Percentiles rank a stretch among this genome's conserved stretches.
phyloP scores from a whole-genome alignment of 2,329 filamentous ascomycete genomes.

The Aspergillus sclerotialis region DNA sequence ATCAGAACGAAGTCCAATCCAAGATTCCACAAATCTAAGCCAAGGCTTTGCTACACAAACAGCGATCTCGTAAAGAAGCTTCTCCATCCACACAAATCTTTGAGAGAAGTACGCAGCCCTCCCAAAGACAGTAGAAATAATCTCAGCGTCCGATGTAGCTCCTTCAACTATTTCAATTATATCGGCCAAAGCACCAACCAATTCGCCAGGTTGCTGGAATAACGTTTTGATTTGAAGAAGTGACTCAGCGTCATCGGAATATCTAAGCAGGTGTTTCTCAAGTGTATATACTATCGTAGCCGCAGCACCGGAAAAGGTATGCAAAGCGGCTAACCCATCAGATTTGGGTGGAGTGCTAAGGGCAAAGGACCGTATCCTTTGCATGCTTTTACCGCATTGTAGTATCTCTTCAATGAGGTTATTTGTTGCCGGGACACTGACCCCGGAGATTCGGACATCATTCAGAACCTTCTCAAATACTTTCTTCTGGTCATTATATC shows the following conservation, averaged over 20 bases:
- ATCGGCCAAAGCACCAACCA: conserved; percentile 28
- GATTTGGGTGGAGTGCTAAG: conserved; percentile 17
- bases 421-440: conserved; percentile 39
- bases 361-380: conserved; percentile 29
- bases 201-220: conserved; percentile 32
- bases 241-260: conserved; percentile 20
- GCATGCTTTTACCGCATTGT: conserved; percentile 31
- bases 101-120: conserved; percentile 60
- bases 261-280: conserved; percentile 26
- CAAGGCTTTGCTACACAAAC: conserved; percentile 58
- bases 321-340: conserved; percentile 24
- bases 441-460: conserved; percentile 44
- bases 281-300: conserved; percentile 31
- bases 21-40: conserved; percentile 61
- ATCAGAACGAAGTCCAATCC: conserved; percentile 64
- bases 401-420: conserved; percentile 23
- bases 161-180: conserved; percentile 41
- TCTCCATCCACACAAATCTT: conserved; percentile 53
- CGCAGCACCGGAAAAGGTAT: conserved; percentile 26
- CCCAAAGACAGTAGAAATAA: conserved; percentile 56
- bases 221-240: conserved; percentile 30
- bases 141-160: conserved; percentile 50
- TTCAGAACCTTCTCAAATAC: conserved; percentile 36
- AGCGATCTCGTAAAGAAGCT: conserved; percentile 62
- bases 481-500: conserved; percentile 27